Evolutionary conservation across 179 eudicot genomes (phyloP).

Genomic region (Actinidia arguta): DNA sequence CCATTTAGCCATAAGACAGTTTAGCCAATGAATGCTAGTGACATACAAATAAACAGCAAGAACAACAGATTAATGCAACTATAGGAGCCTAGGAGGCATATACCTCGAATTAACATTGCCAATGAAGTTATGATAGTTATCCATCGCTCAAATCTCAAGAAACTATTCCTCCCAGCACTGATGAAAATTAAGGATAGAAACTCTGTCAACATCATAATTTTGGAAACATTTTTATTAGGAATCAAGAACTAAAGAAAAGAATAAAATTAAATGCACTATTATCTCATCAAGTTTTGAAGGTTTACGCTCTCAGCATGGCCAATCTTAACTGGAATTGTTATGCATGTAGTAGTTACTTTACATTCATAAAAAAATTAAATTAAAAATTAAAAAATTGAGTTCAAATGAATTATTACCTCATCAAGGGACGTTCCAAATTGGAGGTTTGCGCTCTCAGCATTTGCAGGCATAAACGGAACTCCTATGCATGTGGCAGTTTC

Average conservation of each 20-base stretch:
- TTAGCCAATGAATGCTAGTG: not conserved
- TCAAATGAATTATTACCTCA: conserved; percentile 61
- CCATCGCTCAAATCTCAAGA: not conserved
- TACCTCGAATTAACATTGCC: not conserved
- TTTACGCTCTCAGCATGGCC: too few species aligned
- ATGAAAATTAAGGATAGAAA: not conserved
- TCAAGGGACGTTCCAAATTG: conserved; percentile 92
- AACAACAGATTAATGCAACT: not conserved
- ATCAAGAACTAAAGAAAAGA: not conserved
- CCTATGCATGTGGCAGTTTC: conserved; percentile 97
- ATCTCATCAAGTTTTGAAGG: too few species aligned
- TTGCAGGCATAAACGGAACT: conserved; percentile 98
- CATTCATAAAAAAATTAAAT: too few species aligned
- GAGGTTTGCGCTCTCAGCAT: conserved; percentile 97
- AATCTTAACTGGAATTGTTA: too few species aligned
- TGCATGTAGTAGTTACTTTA: too few species aligned
- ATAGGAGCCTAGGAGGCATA: not conserved
- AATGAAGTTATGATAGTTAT: not conserved
- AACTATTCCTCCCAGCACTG: not conserved
- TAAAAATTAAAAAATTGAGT: not conserved
- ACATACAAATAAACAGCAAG: not conserved
- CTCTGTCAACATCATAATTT: not conserved
- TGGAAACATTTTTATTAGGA: not conserved
- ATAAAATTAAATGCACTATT: too few species aligned
- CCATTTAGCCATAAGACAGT: not conserved